Evolutionary conservation across 2,329 filamentous ascomycete species (phyloP).

Genomic region (Neonectria faginata): DNA sequence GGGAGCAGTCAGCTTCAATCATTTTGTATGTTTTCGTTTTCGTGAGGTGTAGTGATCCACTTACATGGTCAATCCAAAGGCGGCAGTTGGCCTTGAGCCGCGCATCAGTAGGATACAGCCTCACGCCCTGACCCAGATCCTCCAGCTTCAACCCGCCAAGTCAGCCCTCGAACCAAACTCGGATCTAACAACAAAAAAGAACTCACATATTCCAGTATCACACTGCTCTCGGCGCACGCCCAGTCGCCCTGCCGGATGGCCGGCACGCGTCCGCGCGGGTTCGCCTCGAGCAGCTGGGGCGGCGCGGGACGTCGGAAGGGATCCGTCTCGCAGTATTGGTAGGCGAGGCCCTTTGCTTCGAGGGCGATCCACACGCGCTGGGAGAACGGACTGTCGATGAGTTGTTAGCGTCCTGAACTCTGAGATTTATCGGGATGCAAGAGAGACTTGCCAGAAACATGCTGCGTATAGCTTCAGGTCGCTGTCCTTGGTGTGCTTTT

Average conservation of each 20-base stretch:
- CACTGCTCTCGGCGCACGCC: constrained; percentile 83
- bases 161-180: background rate
- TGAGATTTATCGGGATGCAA: too few relatives aligned
- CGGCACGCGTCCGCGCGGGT: constrained; percentile 80
- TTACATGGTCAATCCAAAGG: constrained; percentile 83
- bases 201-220: constrained; percentile 86
- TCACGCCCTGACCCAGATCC: constrained; percentile 71
- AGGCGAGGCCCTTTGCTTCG: constrained; percentile 80
- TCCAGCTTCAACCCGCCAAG: constrained; percentile 66
- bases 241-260: constrained; percentile 82
- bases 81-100: constrained; percentile 79
- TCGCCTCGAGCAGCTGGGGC: constrained; percentile 74
- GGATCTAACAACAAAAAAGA: background rate
- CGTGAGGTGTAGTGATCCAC: constrained; percentile 39
- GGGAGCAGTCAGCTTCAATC: background rate
- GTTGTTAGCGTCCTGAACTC: constrained; percentile 17
- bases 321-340: constrained; percentile 89
- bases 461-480: constrained; percentile 83
- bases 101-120: constrained; percentile 73
- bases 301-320: constrained; percentile 77
- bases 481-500: constrained; percentile 75
- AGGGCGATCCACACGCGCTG: constrained; percentile 91
- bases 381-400: constrained; percentile 75
- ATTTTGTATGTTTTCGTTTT: background rate
- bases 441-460: constrained; percentile 76